These are phyloP conservation scores for Rugonectria rugulosa DNA, from an alignment of 2,329 filamentous ascomycete genomes.

Conservation along the genomic window DNA sequence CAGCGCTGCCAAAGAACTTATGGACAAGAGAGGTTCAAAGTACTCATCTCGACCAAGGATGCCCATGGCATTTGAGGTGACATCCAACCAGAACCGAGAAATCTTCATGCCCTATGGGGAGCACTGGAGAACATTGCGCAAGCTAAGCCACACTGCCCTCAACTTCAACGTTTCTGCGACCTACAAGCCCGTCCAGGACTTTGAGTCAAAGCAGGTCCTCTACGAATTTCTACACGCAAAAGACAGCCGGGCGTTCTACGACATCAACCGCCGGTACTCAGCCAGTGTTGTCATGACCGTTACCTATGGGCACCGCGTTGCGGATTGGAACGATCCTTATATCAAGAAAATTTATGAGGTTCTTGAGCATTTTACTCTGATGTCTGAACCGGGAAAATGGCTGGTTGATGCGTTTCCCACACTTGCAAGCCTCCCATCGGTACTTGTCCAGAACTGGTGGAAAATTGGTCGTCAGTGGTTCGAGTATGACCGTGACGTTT, in stretches of 20 bases:
- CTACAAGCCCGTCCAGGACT: conserved; percentile 29
- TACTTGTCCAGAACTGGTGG: conserved; percentile 20
- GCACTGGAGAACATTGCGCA: conserved; percentile 19
- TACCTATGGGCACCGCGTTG: conserved; percentile 27
- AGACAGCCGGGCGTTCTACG: conserved; percentile 25
- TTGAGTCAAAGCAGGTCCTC: conserved; percentile 28
- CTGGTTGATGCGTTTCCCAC: conserved; percentile 18
- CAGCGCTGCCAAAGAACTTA: conserved; percentile 22
- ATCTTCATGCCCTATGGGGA: conserved; percentile 25
- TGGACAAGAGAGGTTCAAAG: conserved; percentile 25
- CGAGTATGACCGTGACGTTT: conserved; percentile 26
- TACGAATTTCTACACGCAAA: conserved; percentile 16
- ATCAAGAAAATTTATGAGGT: conserved; percentile 29
- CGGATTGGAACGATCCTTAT: conserved; percentile 26
- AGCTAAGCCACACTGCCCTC: conserved; percentile 22
- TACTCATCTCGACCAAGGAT: conserved; percentile 22
- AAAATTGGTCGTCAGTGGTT: conserved; percentile 21
- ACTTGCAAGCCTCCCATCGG: conserved; percentile 12
- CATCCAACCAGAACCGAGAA: conserved; percentile 17
- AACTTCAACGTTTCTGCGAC: conserved; percentile 23
- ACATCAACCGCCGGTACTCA: conserved; percentile 31
- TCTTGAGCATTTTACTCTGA: conserved; percentile 20
- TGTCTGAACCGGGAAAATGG: conserved; percentile 22
- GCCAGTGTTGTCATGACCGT: conserved; percentile 31
- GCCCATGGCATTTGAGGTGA: conserved; percentile 20